Conservation (phyloP, 805 yeast species). For the Kuraishia capsulata region DNA sequence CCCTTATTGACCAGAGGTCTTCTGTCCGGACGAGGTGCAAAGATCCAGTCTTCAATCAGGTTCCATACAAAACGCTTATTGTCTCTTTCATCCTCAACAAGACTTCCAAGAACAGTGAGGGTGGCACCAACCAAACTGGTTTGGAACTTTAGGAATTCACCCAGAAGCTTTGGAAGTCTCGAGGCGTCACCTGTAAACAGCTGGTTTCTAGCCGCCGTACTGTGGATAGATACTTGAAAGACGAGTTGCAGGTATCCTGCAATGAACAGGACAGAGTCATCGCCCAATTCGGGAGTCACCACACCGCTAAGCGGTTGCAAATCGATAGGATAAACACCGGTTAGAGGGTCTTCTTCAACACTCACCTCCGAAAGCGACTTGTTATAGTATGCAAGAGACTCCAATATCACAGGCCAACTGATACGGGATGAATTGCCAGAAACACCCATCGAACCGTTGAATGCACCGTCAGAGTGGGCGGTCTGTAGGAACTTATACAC, state of each 20-base stretch:
- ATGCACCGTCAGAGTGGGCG: slow-evolving; percentile 6
- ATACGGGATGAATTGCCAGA: slow-evolving; percentile 10
- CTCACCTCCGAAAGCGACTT: slow-evolving; percentile 13
- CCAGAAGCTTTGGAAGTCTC: slow-evolving; percentile 17
- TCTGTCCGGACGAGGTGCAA: slow-evolving; percentile 22
- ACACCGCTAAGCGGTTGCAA: background rate
- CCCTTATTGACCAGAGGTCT: slow-evolving; percentile 8
- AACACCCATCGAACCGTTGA: slow-evolving; percentile 4
- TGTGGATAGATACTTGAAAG: slow-evolving; percentile 37
- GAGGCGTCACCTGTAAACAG: slow-evolving; percentile 22
- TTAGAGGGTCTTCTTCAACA: slow-evolving; percentile 1
- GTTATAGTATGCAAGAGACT: slow-evolving; percentile 22
- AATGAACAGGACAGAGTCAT: slow-evolving; percentile 68
- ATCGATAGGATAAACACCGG: background rate
- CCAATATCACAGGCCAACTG: slow-evolving; percentile 27
- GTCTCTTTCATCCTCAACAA: slow-evolving; percentile 36
- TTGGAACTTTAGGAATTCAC: slow-evolving; percentile 15
- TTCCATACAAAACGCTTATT: slow-evolving; percentile 53
- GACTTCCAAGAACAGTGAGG: slow-evolving; percentile 45
- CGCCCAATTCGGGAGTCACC: slow-evolving; percentile 50
- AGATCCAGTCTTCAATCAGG: slow-evolving; percentile 63
- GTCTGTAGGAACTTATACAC: slow-evolving; percentile 39
- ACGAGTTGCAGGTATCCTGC: slow-evolving; percentile 68
- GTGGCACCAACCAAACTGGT: slow-evolving; percentile 35
- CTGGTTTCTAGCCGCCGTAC: slow-evolving; percentile 21